Evolutionary conservation across 495 filamentous ascomycete species (phyloP).

Genomic region (Talaromyces proteolyticus): DNA sequence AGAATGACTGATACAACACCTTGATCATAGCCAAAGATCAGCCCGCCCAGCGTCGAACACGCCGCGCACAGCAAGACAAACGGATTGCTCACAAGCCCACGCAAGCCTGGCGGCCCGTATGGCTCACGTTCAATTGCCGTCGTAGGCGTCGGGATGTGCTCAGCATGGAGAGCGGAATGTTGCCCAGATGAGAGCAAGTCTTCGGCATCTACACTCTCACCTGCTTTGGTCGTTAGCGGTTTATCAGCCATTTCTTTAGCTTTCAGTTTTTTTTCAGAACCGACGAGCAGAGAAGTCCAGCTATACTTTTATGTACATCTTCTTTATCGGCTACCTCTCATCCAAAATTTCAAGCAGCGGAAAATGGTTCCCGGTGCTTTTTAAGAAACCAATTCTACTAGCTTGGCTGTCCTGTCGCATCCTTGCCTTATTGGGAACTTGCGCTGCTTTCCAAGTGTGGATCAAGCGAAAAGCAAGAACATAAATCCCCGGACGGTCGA

Average conservation of each 20-base stretch:
- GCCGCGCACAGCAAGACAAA: constrained; percentile 49
- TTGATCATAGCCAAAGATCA: constrained; percentile 55
- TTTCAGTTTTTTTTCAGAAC: too few species aligned
- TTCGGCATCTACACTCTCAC: background rate
- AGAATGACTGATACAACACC: constrained; percentile 51
- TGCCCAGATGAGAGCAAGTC: background rate
- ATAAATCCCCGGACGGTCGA: too few species aligned
- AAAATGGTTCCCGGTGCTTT: too few species aligned
- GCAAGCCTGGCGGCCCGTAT: constrained; percentile 40
- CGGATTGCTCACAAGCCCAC: constrained; percentile 38
- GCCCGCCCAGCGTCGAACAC: constrained; percentile 49
- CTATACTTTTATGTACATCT: too few species aligned
- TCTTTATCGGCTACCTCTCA: too few species aligned
- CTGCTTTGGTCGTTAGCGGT: background rate
- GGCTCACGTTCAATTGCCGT: constrained; percentile 27
- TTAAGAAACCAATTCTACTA: too few species aligned
- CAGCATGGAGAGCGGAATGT: background rate
- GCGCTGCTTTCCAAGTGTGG: too few species aligned
- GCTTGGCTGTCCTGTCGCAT: too few species aligned
- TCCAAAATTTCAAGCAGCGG: too few species aligned
- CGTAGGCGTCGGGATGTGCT: background rate
- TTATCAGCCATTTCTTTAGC: background rate
- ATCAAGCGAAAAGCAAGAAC: too few species aligned
- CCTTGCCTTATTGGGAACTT: too few species aligned
- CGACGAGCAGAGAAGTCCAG: too few species aligned